phyloP scores from a whole-genome alignment of 805 yeast genomes.

The Pichia kluyveri region DNA sequence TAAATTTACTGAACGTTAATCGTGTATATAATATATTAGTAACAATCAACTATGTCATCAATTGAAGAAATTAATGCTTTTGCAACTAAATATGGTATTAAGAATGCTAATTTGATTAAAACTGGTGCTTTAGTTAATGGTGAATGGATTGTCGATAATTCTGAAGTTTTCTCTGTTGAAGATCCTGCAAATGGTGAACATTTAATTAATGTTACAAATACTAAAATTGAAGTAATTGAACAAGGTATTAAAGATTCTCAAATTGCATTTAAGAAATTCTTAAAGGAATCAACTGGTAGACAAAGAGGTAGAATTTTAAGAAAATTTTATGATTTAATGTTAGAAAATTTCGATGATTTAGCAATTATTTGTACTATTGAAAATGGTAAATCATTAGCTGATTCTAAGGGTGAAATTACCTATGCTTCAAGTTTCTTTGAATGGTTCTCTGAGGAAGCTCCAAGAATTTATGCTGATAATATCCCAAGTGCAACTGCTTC shows the following conservation, averaged over 20 bases:
- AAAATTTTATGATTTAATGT: conserved; percentile 63
- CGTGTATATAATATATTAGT: no score
- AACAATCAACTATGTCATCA: conserved; percentile 17
- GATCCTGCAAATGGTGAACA: conserved; percentile 65
- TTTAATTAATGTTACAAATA: conserved; percentile 48
- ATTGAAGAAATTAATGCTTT: conserved; percentile 17
- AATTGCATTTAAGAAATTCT: conserved; percentile 57
- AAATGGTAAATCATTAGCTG: conserved; percentile 64
- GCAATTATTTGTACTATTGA: conserved; percentile 66
- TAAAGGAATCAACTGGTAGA: conserved; percentile 44
- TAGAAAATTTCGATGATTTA: conserved; percentile 51
- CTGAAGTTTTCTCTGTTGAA: conserved; percentile 48
- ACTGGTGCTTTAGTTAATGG: conserved; percentile 67
- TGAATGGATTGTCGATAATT: conserved; percentile 45
- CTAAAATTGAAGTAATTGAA: conserved; percentile 37
- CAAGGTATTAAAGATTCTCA: conserved; percentile 61
- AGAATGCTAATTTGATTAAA: conserved; percentile 42
- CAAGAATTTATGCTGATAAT: conserved; percentile 63
- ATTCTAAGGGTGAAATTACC: conserved; percentile 60
- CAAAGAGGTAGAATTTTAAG: conserved; percentile 44
- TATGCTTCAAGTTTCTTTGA: conserved; percentile 61
- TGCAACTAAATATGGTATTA: conserved; percentile 26
- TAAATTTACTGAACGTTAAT: not conserved
- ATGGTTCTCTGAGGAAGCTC: conserved; percentile 76
- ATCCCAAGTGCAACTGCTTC: conserved; percentile 49